Evolutionary conservation across 2,329 filamentous ascomycete genomes (phyloP), one percentile per base, ranked within the genome.

Genomic region (Pezicula radicicola): DNA sequence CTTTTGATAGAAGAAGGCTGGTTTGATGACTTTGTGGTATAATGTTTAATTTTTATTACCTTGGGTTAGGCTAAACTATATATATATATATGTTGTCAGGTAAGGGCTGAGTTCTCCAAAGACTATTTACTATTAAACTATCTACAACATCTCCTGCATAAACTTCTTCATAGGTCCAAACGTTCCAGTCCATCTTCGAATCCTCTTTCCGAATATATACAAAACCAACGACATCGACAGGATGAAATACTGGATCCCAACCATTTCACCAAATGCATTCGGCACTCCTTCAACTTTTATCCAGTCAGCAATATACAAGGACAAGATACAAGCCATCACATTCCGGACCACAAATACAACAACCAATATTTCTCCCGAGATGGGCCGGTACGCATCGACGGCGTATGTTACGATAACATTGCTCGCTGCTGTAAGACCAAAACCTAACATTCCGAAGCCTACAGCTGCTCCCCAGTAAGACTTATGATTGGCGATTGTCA

Each of bases 281-380:
- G 35, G 43, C 7, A 61, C 36, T 8, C 65, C 63, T 27, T 60
- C 55, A 3, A 49, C 35, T 27, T 49, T 35, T 10, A 65, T 54
- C 62, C 64, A 67, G 19, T 57, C 45, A 13, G 55, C 59, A 9
- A 56, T 54, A 43, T 64, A 66, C 16, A 66, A 59, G 10, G 61
- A 62, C 48, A 65, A 59, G 6, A 68, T 30, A 25, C 61, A 59
- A 4, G 55, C 63, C 53, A 67, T 67, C 6, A 64, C 53, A 48
- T 64, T 63, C 12, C 64, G 57, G n/a, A 66, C 56, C n/a, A 67
- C 60, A 48, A 67, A 68, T 2, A 68, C 59, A 16, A 62, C 63
- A 15, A 64, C 64, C 15, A 68, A 46, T 6, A 58, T 63, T 49
- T 68, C 64, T 4, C 63, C 63, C 6, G 64, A 57, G 37, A 64